Evolutionary conservation across 306 rosid species (phyloP).

Genomic region (Dalbergia cultrata): DNA sequence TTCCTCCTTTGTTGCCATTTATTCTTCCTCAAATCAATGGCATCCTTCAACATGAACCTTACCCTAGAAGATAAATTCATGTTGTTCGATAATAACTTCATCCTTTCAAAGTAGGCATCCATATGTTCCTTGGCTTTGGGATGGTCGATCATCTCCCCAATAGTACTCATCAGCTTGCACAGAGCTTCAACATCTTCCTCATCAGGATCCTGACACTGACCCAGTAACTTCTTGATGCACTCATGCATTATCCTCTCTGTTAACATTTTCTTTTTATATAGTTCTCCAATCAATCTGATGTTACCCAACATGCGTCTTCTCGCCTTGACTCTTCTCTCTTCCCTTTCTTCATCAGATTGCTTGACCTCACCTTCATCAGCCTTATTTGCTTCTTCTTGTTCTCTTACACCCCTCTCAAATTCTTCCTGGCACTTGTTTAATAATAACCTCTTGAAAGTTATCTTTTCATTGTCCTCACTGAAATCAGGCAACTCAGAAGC

Average conservation of each 20-base stretch:
- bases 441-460: conserved; percentile 86
- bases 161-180: conserved; percentile 97
- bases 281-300: conserved; percentile 92
- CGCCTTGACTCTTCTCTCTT: conserved; percentile 81
- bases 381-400: conserved; percentile 90
- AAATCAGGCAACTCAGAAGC: conserved; percentile 83
- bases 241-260: conserved; percentile 96
- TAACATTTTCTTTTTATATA: conserved; percentile 91
- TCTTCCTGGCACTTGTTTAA: conserved; percentile 97
- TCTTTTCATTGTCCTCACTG: conserved; percentile 78
- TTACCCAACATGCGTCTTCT: conserved; percentile 96
- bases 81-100: conserved; percentile 72
- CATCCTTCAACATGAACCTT: conserved; percentile 93
- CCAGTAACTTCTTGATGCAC: conserved; percentile 83
- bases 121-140: conserved; percentile 82
- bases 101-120: conserved; percentile 79
- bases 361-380: conserved; percentile 85
- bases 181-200: conserved; percentile 96
- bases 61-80: conserved; percentile 88
- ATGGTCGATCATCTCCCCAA: conserved; percentile 97
- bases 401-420: conserved; percentile 97
- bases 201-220: conserved; percentile 81
- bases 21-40: conserved; percentile 86
- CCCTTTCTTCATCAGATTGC: conserved; percentile 77
- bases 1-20: conserved; percentile 96